These are phyloP conservation scores for Collybia nuda DNA, from an alignment of 768 basidiomycete species.

Conservation along the genomic window DNA sequence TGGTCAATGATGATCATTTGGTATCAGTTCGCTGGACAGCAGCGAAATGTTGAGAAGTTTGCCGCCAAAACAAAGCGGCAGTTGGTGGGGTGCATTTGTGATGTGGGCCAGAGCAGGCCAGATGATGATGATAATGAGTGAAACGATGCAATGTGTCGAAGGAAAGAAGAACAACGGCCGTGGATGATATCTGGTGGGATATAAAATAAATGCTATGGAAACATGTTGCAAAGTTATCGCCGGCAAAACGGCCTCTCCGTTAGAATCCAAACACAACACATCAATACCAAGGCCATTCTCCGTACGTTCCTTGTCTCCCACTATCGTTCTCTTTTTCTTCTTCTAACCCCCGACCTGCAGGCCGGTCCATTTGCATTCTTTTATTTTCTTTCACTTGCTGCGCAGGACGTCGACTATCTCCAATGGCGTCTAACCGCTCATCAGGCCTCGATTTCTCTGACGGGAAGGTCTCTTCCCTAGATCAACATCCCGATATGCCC, in stretches of 20 bases:
- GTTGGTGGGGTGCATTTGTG: too few species aligned
- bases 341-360: slow-evolving; percentile 36
- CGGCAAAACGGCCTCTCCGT: too few species aligned
- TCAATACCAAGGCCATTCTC: neutral
- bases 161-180: too few species aligned
- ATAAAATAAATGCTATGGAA: slow-evolving; percentile 9
- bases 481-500: slow-evolving; percentile 52
- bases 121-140: too few species aligned
- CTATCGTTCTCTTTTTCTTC: slow-evolving; percentile 2
- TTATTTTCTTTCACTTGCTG: slow-evolving; percentile 28
- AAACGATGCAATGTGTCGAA: too few species aligned
- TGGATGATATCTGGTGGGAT: too few species aligned
- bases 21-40: too few species aligned
- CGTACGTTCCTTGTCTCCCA: slow-evolving; percentile 1
- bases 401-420: slow-evolving; percentile 37
- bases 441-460: slow-evolving; percentile 75
- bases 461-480: slow-evolving; percentile 39
- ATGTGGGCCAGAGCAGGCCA: too few species aligned
- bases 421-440: slow-evolving; percentile 42
- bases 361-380: slow-evolving; percentile 42
- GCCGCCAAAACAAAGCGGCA: too few species aligned
- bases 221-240: slow-evolving; percentile 1
- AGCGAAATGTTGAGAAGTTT: too few species aligned
- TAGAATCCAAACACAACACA: too few species aligned
- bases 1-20: too few species aligned